Conservation (phyloP, 371 early-diverging fungal genomes). For the Circinella umbellata region DNA sequence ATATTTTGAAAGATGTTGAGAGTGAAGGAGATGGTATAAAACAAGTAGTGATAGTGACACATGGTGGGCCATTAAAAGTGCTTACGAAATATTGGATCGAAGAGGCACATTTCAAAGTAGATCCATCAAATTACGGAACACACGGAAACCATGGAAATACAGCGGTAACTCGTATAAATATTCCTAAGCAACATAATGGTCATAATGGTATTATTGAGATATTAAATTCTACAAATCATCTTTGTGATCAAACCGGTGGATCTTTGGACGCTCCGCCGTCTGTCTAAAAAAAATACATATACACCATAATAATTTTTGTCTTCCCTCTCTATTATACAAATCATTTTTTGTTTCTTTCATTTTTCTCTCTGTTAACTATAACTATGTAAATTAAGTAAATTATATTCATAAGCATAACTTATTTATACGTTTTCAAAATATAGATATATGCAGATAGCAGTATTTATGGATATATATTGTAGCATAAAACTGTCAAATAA, state of each 20-base stretch:
- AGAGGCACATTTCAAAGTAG: conserved; percentile 10
- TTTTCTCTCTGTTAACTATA: no score
- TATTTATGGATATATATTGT: no score
- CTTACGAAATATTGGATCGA: conserved; percentile 31
- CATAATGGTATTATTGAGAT: conserved; percentile 16
- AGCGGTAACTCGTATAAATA: conserved; percentile 29
- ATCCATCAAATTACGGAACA: background rate
- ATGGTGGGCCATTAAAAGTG: conserved; percentile 40
- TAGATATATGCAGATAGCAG: no score
- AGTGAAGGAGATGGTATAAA: conserved; percentile 20
- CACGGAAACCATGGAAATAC: conserved; percentile 41
- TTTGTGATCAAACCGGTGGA: conserved; percentile 2
- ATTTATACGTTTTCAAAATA: no score
- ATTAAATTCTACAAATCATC: conserved; percentile 32
- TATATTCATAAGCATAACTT: no score
- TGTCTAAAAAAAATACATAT: background rate
- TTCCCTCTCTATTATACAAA: no score
- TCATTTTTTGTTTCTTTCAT: no score
- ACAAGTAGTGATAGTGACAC: conserved; percentile 42
- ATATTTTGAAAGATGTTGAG: conserved; percentile 21
- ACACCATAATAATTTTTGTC: background rate
- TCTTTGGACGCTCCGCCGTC: background rate
- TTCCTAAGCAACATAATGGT: conserved; percentile 7
- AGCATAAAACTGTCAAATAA: no score
- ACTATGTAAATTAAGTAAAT: no score